Evolutionary conservation across 768 basidiomycete species (phyloP), one percentile per base, ranked within the genome.

Genomic region (Suillus decipiens): DNA sequence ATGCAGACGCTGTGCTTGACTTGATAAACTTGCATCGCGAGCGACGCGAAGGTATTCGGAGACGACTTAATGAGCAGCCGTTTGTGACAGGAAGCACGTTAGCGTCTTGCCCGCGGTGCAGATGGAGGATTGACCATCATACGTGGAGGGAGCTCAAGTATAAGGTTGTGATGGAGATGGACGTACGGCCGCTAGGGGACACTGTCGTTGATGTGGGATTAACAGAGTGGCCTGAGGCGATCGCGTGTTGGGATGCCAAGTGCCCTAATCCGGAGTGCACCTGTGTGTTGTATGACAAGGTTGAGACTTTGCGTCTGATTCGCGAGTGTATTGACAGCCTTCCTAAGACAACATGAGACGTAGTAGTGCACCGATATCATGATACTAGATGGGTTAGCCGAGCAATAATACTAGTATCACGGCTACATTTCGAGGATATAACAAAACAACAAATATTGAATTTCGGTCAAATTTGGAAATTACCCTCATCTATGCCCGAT

Each of bases 71-170:
- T 65, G 80, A 83, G 39, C 77, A 85, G 1, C 87, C 87, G 3
- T 89, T 89, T 72, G 85, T 89, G 43, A 75, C 74, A 34, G 73
- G 80, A 24, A 81, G 69, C 36, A 84, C 84, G 3, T 5, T 41
- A 54, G 62, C 71, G 3, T 62, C 37, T 22, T 89, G 88, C 67
- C 78, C 80, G 33, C 75, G 81, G 50, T 89, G 87, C 71, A 75
- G 80, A 42, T 72, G 73, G 3, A 45, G 67, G 22, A 81, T 85
- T 47, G 82, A 85, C 64, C 86, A 89, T 70, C 79, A 82, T 59
- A 84, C 85, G 7, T 88, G 88, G 88, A 78, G 85, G 67, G 85
- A 87, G 70, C 78, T 89, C 61, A 89, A 88, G 69, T 79, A 83
- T 67, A 80, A 74, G 54, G 82, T 88, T 60, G 69, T 84, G 5